Conservation (phyloP, 202 grass and related monocot species). For the Dendrocalamus latiflorus region DNA sequence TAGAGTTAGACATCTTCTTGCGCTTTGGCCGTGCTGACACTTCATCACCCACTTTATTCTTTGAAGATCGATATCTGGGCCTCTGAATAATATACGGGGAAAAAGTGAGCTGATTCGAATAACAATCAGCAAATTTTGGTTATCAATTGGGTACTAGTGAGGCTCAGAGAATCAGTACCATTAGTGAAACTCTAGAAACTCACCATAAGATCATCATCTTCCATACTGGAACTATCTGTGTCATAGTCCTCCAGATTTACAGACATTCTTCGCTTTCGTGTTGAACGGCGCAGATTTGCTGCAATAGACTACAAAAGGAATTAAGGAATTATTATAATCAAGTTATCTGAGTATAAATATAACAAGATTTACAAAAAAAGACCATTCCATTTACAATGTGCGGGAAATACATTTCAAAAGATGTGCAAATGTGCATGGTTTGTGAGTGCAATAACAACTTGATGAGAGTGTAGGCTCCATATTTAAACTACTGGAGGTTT, state of each 20-base stretch:
- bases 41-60: conserved; percentile 63
- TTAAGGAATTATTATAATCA: conserved; percentile 21
- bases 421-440: background rate
- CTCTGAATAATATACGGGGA: conserved; percentile 41
- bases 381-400: background rate
- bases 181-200: conserved; percentile 31
- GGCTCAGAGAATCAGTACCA: background rate
- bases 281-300: conserved; percentile 87
- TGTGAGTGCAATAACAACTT: conserved; percentile 11
- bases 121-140: conserved; percentile 4
- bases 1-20: conserved; percentile 59
- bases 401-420: conserved; percentile 4
- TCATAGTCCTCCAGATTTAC: conserved; percentile 87
- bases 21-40: conserved; percentile 40
- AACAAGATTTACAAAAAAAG: conserved; percentile 4
- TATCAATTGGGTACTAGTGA: background rate
- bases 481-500: background rate
- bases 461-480: background rate
- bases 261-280: conserved; percentile 85
- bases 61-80: conserved; percentile 74
- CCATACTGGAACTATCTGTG: conserved; percentile 80
- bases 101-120: conserved; percentile 4
- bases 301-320: conserved; percentile 68
- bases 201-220: conserved; percentile 99
- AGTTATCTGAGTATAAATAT: conserved; percentile 3